Evolutionary conservation across 306 rosid genomes (phyloP), one percentile per base, ranked within the genome.

Genomic region (Castanopsis chinensis): DNA sequence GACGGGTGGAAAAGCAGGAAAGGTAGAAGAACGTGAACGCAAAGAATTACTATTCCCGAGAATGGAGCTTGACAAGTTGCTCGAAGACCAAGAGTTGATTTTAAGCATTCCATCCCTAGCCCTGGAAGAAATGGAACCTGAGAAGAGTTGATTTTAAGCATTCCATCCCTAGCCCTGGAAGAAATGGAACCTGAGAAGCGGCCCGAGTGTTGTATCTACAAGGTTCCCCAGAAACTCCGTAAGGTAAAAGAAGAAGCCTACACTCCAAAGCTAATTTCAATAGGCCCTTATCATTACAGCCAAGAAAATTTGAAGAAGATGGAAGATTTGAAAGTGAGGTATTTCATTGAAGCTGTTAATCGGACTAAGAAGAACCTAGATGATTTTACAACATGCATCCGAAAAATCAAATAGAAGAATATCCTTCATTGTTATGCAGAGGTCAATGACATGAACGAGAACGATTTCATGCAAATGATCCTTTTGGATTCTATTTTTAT

Each of bases 401-500:
- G 1, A 8, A 2, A 35, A 1, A 59, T 5, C 4, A 58, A 75
- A 25, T 25, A 25, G 1, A 49, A 35, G 9, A 61, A 4, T 5
- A 4, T 61, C 21, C 25, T 12, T 23, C 41, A 6, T 74, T 74
- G 18, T 15, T 53, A 74, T 33, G 10, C 70, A 28, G 64, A 67
- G 33, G 37, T 10, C 27, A 23, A 20, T 18, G 28, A 37, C 7
- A 20, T 75, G 21, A 58, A 8, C 5, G 21, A 5, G 13, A 10
- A 35, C 1, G 11, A 28, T 5, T 75, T 75, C 12, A 11, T 27
- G 0, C 32, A 60, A 7, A 60, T 75, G 79, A 45, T 59, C 23
- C 27, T 68, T 1, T 30, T 21, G 7, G 87, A 84, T 51, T 81
- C 78, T 7, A 41, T 71, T 74, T 84, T 84, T 64, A 65, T 84